These are phyloP conservation scores for Akanthomyces uredinophilus DNA, from an alignment of 2,329 filamentous ascomycete genomes.

Conservation along the genomic window DNA sequence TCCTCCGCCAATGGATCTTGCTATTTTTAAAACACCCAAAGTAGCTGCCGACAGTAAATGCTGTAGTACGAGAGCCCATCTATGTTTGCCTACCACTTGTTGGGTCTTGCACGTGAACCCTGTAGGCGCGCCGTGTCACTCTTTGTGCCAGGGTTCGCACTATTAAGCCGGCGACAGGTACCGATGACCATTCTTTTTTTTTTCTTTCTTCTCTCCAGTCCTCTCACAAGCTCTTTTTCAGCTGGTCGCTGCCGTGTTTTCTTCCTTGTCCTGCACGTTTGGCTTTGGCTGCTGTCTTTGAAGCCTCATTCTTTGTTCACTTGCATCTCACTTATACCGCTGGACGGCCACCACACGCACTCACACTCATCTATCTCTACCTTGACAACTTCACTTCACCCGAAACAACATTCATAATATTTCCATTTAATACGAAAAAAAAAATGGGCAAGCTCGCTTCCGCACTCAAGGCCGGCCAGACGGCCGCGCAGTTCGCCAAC, in stretches of 20 bases:
- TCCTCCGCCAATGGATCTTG: not conserved
- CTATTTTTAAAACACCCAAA: not conserved
- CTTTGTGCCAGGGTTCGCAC: constrained; percentile 1
- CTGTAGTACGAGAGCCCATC: not conserved
- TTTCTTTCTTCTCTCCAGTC: not conserved
- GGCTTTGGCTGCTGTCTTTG: not conserved
- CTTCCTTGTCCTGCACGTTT: not conserved
- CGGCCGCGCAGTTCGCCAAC: constrained; percentile 28
- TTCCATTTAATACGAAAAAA: not conserved
- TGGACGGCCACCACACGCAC: not conserved
- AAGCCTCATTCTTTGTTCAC: not conserved
- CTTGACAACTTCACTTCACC: not conserved
- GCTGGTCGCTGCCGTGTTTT: not conserved
- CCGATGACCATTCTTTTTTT: not conserved
- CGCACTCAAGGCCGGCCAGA: constrained; percentile 30
- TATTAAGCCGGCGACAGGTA: not conserved
- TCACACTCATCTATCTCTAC: not conserved
- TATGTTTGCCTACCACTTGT: not conserved
- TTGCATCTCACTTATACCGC: constrained; percentile 10
- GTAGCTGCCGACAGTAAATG: not conserved
- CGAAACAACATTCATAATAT: not conserved
- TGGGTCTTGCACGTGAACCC: not conserved
- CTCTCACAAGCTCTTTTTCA: not conserved
- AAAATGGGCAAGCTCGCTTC: constrained; percentile 27
- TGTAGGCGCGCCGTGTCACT: not conserved